Evolutionary conservation across 2,329 filamentous ascomycete species (phyloP).

Genomic region (Fusarium coicis): DNA sequence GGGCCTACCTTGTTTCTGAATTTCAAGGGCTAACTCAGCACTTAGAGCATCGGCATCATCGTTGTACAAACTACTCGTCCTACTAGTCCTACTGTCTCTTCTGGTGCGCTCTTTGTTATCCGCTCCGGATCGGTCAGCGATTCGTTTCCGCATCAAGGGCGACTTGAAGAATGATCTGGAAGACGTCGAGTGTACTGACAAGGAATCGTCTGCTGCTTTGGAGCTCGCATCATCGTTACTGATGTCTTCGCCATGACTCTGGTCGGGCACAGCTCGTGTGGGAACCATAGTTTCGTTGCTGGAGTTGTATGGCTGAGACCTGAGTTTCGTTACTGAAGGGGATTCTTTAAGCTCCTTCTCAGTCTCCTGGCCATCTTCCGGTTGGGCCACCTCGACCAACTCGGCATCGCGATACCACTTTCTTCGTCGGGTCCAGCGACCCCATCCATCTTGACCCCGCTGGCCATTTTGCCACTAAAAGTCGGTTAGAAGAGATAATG

Average conservation of each 20-base stretch:
- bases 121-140: conserved; percentile 50
- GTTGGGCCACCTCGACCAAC: conserved; percentile 76
- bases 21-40: conserved; percentile 60
- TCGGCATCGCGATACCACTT: conserved; percentile 99
- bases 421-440: conserved; percentile 87
- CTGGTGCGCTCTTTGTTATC: conserved; percentile 52
- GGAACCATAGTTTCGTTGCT: conserved; percentile 52
- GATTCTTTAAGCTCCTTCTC: conserved; percentile 48
- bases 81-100: conserved; percentile 56
- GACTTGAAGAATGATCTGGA: conserved; percentile 59
- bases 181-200: conserved; percentile 60
- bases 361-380: conserved; percentile 49
- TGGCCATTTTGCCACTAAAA: conserved; percentile 89
- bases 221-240: conserved; percentile 42
- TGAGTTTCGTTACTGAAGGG: conserved; percentile 34
- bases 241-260: conserved; percentile 42
- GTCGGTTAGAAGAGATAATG: background rate
- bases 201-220: conserved; percentile 54
- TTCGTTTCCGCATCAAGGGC: conserved; percentile 53
- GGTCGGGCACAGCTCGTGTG: conserved; percentile 37
- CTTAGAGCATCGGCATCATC: conserved; percentile 56
- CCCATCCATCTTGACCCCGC: conserved; percentile 89
- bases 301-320: conserved; percentile 49
- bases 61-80: conserved; percentile 56
- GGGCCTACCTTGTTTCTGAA: conserved; percentile 64